Evolutionary conservation across 2,329 filamentous ascomycete species (phyloP), one percentile per base, ranked within the genome.

Genomic region (Penicillium oxalicum): DNA sequence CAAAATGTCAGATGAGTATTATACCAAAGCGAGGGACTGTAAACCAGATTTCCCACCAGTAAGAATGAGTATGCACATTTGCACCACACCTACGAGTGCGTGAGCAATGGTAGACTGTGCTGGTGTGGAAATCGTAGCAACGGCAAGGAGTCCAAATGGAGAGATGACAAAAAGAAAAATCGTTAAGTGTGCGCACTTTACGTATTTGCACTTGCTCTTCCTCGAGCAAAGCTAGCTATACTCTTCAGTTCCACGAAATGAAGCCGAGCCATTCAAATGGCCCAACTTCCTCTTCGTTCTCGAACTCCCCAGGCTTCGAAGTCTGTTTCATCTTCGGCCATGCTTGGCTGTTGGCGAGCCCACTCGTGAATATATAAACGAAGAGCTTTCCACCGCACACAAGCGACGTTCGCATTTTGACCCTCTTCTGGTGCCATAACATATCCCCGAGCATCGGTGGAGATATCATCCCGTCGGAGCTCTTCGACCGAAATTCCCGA

Each of bases 291-390:
- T 49, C 58, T 63, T 44, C 69, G 60, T 51, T 70, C 68, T 12
- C 62, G 73, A 41, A 87, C 80, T 9, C 86, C 86, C 86, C 86
- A 88, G 4, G 80, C 79, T 54, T 80, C 69, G 3, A 79, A 74
- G 46, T 77, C 76, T 25, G 61, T 57, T 54, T 81, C 75, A 48
- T 75, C 74, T 57, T 82, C 70, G 4, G 61, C 77, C 67, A 93
- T 81, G 53, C 81, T 78, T 4, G 90, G 88, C 65, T 94, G 88
- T 68, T 95, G 90, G 48, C 86, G 78, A 25, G 87, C 91, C 91
- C 91, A 97, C 67, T 95, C 90, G 34, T 78, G 77, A 35, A 97
- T 87, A 66, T 97, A 97, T 36, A 83, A 65, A 62, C 84, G 85
- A 38, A 97, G 74, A 1, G 91, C 91, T 62, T 79, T 83, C 91